These are phyloP conservation scores for Teunomyces stri DNA, from an alignment of 805 yeast genomes.

Conservation along the genomic window DNA sequence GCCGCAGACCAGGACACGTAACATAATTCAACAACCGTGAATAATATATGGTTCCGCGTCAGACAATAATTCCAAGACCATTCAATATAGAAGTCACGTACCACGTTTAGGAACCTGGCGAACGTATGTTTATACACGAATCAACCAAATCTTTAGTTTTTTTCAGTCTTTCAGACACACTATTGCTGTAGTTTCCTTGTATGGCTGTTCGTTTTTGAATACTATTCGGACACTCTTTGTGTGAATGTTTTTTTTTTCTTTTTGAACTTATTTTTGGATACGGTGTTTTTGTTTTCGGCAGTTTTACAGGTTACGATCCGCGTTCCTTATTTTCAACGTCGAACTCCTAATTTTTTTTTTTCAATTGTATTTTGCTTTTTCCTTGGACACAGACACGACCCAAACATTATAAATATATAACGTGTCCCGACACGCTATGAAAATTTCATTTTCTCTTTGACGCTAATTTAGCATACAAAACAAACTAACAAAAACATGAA, in stretches of 20 bases:
- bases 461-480: constrained; percentile 1
- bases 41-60: background rate
- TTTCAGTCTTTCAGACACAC: no score
- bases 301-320: background rate
- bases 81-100: background rate
- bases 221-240: background rate
- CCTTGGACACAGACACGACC: background rate
- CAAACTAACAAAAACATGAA: constrained; percentile 54
- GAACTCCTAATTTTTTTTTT: background rate
- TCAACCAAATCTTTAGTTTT: no score
- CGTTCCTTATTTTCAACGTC: constrained; percentile 1
- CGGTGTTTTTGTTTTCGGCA: background rate
- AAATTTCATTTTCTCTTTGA: background rate
- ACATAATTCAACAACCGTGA: background rate
- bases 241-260: background rate
- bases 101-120: no score
- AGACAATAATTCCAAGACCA: background rate
- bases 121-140: no score
- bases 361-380: background rate
- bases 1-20: constrained; percentile 1
- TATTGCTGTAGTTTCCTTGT: no score
- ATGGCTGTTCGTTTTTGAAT: background rate
- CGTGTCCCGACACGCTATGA: constrained; percentile 3
- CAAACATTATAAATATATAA: constrained; percentile 3
- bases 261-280: background rate